Base-by-base conservation (phyloP, 2,329 filamentous ascomycete genomes). In the Gaeumannomyces tritici region DNA sequence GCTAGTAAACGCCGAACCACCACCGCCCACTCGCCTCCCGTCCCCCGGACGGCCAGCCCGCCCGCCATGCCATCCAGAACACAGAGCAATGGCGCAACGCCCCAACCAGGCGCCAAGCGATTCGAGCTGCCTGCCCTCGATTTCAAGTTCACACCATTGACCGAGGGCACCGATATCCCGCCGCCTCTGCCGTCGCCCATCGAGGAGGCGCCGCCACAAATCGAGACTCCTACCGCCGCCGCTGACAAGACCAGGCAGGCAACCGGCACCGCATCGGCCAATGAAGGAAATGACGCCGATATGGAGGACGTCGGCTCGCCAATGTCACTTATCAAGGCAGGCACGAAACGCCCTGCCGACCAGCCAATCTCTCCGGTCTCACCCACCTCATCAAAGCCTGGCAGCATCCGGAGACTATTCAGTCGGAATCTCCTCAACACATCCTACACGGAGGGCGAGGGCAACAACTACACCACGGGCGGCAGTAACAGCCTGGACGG, bases 131-230 rank as follows among this genome's bases (percentile, higher is more conserved):
- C 83, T 11, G 79, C 77, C 58, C 77, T 86, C 64, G 75, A 86
- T 65, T 78, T 86, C 74, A 80, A 84, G 66, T 84, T 85, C 67
- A 77, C 79, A 64, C 83, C 79, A 58, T 75, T 86, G 69, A 86
- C 83, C 56, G 83, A 86, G 55, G 83, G 83, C 62, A 86, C 83
- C 70, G 70, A 83, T 69, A 86, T 86, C 66, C 83, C 83, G 56
- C 81, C 83, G 33, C 83, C 83, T 28, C 76, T 75, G 58, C 82
- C 82, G 24, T 85, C 83, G 59, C 83, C 83, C 58, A 72, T 79
- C 61, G 73, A 77, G 67, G 79, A 82, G 70, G 75, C 77, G 55
- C 76, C 76, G 57, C 76, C 77, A 62, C 78, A 77, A 13, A 13
- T 5, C n/a, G 79, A 82, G 70, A 75, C 77, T 55, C 76, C 76